phyloP scores from a whole-genome alignment of 1,139 yeast genomes.

The Candida sp. region DNA sequence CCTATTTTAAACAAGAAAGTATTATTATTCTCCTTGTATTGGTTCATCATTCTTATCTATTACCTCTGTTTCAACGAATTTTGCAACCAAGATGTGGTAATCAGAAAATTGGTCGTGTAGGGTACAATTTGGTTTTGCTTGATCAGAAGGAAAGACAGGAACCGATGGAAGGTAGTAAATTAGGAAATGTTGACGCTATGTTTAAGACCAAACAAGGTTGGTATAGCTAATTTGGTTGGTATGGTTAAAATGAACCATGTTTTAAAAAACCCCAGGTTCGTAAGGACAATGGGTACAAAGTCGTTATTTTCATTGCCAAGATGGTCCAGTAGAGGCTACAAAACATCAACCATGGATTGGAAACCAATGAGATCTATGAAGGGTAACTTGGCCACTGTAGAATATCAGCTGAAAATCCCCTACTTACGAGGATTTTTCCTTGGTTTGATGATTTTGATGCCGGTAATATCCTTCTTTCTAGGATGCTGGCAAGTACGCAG shows the following conservation, averaged over 20 bases:
- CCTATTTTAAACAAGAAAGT: too few relatives aligned
- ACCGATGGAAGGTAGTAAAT: too few relatives aligned
- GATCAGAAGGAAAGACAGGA: too few relatives aligned
- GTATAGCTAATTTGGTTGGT: not conserved
- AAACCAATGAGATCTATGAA: slow-evolving; percentile 62
- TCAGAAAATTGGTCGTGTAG: not conserved
- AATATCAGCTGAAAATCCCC: slow-evolving; percentile 34
- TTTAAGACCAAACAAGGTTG: not conserved
- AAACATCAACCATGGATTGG: slow-evolving; percentile 83
- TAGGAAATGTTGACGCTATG: not conserved
- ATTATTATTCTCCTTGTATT: too few relatives aligned
- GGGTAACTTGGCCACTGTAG: slow-evolving; percentile 41
- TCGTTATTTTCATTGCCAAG: not conserved
- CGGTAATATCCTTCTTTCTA: slow-evolving; percentile 76
- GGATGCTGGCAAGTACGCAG: slow-evolving; percentile 95
- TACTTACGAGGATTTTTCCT: slow-evolving; percentile 48
- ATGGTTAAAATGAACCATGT: not conserved
- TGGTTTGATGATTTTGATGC: slow-evolving; percentile 75
- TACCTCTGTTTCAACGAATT: too few relatives aligned
- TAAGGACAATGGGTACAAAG: not conserved
- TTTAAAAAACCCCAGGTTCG: not conserved
- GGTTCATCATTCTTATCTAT: too few relatives aligned
- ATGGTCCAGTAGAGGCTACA: slow-evolving; percentile 23
- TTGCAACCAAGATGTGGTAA: too few relatives aligned
- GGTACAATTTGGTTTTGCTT: too few relatives aligned